Percentiles rank a stretch among this genome's conserved stretches.
phyloP scores from a whole-genome alignment of 176 grass and related monocot species.

The Oryza nivara region DNA sequence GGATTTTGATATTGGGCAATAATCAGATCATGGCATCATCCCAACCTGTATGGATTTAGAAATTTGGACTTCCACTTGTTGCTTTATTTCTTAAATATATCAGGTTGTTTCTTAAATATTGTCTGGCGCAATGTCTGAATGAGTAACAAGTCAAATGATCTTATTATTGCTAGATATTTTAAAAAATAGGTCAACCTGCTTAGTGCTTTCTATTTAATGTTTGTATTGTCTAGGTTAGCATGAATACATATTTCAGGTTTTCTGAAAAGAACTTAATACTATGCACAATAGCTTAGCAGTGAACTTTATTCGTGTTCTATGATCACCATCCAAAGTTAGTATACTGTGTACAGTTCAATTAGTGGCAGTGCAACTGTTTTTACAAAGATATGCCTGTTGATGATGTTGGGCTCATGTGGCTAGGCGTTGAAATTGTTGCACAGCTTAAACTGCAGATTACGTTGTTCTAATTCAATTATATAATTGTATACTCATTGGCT shows the following conservation, averaged over 20 bases:
- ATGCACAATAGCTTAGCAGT: background rate
- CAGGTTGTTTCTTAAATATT: background rate
- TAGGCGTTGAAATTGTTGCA: conserved; percentile 15
- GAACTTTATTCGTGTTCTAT: background rate
- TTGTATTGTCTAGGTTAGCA: conserved; percentile 7
- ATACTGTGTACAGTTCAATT: background rate
- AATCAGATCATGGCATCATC: background rate
- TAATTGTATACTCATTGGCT: conserved; percentile 33
- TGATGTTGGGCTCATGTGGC: background rate
- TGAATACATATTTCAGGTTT: conserved; percentile 2
- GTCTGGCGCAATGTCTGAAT: conserved; percentile 19
- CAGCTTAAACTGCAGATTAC: conserved; percentile 12
- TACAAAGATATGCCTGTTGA: background rate
- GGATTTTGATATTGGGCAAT: background rate
- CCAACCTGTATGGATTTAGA: background rate
- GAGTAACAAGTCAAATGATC: background rate
- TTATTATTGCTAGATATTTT: conserved; percentile 14
- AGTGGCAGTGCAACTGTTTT: background rate
- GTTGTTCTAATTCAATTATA: conserved; percentile 23
- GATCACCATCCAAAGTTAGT: background rate
- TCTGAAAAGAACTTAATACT: background rate
- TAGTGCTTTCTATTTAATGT: background rate
- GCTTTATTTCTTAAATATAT: conserved; percentile 2
- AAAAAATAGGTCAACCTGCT: conserved; percentile 5
- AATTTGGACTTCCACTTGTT: background rate